A percentile compares a stretch with the other conserved stretches of the same genome.
Evolutionary conservation across 2,329 filamentous ascomycete species (phyloP).

Genomic region (Moelleriella libera): DNA sequence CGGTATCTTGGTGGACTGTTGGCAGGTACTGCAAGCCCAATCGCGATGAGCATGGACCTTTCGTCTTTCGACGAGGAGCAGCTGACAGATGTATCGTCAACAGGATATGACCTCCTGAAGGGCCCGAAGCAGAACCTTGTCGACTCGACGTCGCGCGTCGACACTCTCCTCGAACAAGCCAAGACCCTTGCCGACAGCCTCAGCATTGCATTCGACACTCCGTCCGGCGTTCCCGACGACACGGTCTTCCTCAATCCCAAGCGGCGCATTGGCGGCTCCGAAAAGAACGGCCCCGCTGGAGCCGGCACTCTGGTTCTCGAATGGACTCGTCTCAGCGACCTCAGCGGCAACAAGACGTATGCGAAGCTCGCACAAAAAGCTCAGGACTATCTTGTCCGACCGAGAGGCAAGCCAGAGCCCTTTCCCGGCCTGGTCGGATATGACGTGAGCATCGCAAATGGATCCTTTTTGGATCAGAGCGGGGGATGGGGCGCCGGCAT

Average conservation of each 20-base stretch:
- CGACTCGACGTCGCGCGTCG: constrained; percentile 26
- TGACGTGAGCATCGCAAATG: constrained; percentile 48
- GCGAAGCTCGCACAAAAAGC: constrained; percentile 50
- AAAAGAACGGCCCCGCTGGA: constrained; percentile 59
- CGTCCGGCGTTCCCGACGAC: constrained; percentile 61
- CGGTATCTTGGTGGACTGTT: constrained; percentile 72
- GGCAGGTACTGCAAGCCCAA: constrained; percentile 34
- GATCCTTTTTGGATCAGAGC: constrained; percentile 47
- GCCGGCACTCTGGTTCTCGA: constrained; percentile 70
- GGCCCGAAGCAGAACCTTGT: constrained; percentile 45
- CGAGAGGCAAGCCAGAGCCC: constrained; percentile 44
- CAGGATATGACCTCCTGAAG: constrained; percentile 56
- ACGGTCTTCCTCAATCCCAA: constrained; percentile 44
- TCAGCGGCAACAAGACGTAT: constrained; percentile 56
- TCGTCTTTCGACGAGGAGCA: not conserved
- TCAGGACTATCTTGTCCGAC: constrained; percentile 57
- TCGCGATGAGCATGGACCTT: not conserved
- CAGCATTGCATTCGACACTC: constrained; percentile 64
- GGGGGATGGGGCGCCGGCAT: constrained; percentile 68
- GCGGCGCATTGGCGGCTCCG: constrained; percentile 30
- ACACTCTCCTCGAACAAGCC: constrained; percentile 52
- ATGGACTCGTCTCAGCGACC: constrained; percentile 67
- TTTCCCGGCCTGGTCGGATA: constrained; percentile 66
- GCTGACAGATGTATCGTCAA: not conserved
- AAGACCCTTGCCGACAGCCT: constrained; percentile 55